Base-by-base conservation (phyloP, 495 filamentous ascomycete species). In the Aspergillus panamensis region DNA sequence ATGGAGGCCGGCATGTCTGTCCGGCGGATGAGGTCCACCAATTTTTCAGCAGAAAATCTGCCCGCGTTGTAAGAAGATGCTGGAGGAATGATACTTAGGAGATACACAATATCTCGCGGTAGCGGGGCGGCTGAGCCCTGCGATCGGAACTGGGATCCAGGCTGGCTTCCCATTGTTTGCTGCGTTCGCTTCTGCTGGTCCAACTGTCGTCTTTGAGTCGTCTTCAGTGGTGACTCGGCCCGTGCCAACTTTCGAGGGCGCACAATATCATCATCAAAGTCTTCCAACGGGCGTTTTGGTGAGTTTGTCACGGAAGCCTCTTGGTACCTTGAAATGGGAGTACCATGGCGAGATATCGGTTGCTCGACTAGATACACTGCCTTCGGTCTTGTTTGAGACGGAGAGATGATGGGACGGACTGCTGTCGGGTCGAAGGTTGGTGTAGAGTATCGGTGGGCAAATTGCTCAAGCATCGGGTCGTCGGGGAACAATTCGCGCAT, bases 401-500 rank as follows among this genome's bases (percentile, higher is more conserved):
- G 85, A 0, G 91, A 96, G 48, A 97, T 81, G 59, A 97, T 87
- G n/a, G 89, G 84, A 17, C 84, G 89, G 42, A 89, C 83, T 1
- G 81, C 78, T 39, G 89, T 90, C 8, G 91, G 94, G 63, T 92
- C 84, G 66, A 93, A 91, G 19, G 68, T 70, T 16, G 80, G 76
- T 5, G 79, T 80, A 7, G 86, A 77, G 67, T 86, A 96, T 44
- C 94, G 86, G 51, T 86, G 82, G 3, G 84, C 79, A 70, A 97
- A 98, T 31, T 82, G 82, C 6, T 79, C 68, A 25, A 96, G 77
- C 20, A 84, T 84, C 16, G 90, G 87, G 58, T 96, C 93, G 57
- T 92, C 88, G 16, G 92, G 92, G 68, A 88, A 97, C 2, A 97
- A 79, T 67, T 96, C 92, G 20, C 81, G 79, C 93, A 97, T 97